Evolutionary conservation across 2,329 filamentous ascomycete species (phyloP).

Genomic region (Apiospora aurea): DNA sequence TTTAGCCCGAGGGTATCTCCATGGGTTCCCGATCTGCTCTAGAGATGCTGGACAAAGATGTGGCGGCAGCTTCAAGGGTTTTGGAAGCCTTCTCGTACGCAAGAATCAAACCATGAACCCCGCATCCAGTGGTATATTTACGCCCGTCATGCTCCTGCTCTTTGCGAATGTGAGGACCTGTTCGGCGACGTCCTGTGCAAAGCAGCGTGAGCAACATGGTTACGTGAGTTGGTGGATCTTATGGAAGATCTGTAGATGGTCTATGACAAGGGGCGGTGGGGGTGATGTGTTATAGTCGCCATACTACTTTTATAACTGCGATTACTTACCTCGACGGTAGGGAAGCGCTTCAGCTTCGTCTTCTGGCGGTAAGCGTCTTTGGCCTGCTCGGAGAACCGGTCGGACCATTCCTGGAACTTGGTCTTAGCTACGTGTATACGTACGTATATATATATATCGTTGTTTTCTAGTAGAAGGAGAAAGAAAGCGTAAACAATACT

Average conservation of each 20-base stretch:
- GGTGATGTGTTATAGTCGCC: constrained; percentile 19
- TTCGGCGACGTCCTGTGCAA: constrained; percentile 56
- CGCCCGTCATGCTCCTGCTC: constrained; percentile 57
- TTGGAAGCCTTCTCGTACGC: background rate
- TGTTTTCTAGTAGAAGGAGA: background rate
- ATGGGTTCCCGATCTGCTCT: background rate
- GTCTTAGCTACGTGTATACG: constrained; percentile 23
- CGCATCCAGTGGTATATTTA: constrained; percentile 59
- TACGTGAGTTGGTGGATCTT: background rate
- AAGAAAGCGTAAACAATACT: constrained; percentile 29
- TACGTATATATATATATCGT: no score
- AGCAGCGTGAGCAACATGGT: constrained; percentile 21
- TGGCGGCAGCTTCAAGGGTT: background rate
- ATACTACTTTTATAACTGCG: no score
- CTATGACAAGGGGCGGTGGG: background rate
- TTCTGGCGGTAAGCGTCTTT: constrained; percentile 61
- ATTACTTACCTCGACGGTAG: constrained; percentile 55
- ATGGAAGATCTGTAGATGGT: background rate
- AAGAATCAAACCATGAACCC: constrained; percentile 38
- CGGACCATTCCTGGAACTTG: constrained; percentile 64
- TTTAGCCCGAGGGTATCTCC: background rate
- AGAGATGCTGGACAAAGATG: background rate
- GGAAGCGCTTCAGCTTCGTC: constrained; percentile 65
- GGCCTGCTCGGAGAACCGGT: constrained; percentile 63
- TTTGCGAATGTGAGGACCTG: constrained; percentile 59